These are phyloP conservation scores for Carex littledalei DNA, from an alignment of 176 grass and related monocot genomes.

Conservation along the genomic window DNA sequence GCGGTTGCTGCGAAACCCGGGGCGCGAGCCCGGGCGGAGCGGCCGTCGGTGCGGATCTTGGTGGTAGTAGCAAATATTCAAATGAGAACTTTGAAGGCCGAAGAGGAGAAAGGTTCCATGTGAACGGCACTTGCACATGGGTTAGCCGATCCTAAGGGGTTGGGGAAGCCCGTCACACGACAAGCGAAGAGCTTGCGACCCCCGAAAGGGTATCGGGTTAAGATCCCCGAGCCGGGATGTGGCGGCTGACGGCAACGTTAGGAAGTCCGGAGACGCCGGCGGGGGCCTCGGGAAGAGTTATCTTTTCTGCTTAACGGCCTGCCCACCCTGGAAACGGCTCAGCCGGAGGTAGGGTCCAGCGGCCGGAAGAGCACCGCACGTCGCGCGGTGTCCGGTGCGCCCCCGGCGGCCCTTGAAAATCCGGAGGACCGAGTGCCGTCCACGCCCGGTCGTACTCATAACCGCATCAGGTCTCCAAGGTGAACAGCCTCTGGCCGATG, in stretches of 20 bases:
- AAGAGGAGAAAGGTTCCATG: too few relatives aligned
- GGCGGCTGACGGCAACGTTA: conserved; percentile 37
- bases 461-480: conserved; percentile 53
- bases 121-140: conserved; percentile 22
- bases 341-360: conserved; percentile 37
- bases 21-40: conserved; percentile 47
- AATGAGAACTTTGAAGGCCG: conserved; percentile 36
- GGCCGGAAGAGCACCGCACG: conserved; percentile 30
- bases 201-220: conserved; percentile 42
- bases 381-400: conserved; percentile 25
- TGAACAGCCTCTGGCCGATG: conserved; percentile 46
- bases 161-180: too few relatives aligned
- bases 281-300: conserved; percentile 49
- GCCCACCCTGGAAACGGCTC: conserved; percentile 37
- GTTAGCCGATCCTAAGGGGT: too few relatives aligned
- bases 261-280: conserved; percentile 40
- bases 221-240: conserved; percentile 41
- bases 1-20: conserved; percentile 48
- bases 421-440: conserved; percentile 33
- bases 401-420: neutral
- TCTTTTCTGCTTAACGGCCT: conserved; percentile 45
- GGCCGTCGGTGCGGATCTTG: conserved; percentile 51
- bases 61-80: conserved; percentile 66
- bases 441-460: conserved; percentile 48
- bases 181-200: neutral